Evolutionary conservation across 1,284 basidiomycete genomes (phyloP), one percentile per base, ranked within the genome.

Genomic region (Apiotrichum mycotoxinovorans): DNA sequence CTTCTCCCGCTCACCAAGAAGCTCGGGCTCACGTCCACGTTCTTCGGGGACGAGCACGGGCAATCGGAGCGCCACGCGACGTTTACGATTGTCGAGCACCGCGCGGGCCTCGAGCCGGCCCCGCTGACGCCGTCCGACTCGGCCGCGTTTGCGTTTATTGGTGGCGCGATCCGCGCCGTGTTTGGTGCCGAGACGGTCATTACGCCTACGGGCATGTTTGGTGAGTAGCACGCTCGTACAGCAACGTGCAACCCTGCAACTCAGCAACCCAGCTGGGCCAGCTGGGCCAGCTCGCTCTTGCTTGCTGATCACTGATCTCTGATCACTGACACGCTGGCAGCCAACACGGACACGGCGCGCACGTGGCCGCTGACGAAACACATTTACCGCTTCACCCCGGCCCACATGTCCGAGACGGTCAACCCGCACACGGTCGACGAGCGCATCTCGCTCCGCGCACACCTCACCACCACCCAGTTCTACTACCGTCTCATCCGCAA

Each of bases 401-500:
- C 72, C 18, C 51, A 70, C 11, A 62, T 74, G 60, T 62, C 52
- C 18, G 66, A 73, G 54, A 67, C 75, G 47, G 61, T 70, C 22
- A 73, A 77, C 52, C 71, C 77, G 20, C 81, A 82, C 62, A 81
- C 81, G 1, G 80, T 82, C 34, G 70, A 82, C 61, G 81, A 82
- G 74, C 64, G 73, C 42, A 74, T 78, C 60, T 68, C 67, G 44
- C 63, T 75, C 23, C 62, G 65, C 22, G 79, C 73, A 0, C 75
- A 81, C 58, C 71, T 80, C 40, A 75, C 73, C 46, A 75, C 78
- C 12, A 78, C 77, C 22, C 62, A 73, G 26, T 82, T 80, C 70
- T 82, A 77, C 70, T 78, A 79, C 65, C 74, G 80, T 63, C 70
- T 82, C 15, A 66, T 82, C n/a, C 68, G 69, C 27, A 82, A 82